These are phyloP conservation scores for Saprolegnia parasitica DNA, from an alignment of 352 stramenopile genomes.

Conservation along the genomic window DNA sequence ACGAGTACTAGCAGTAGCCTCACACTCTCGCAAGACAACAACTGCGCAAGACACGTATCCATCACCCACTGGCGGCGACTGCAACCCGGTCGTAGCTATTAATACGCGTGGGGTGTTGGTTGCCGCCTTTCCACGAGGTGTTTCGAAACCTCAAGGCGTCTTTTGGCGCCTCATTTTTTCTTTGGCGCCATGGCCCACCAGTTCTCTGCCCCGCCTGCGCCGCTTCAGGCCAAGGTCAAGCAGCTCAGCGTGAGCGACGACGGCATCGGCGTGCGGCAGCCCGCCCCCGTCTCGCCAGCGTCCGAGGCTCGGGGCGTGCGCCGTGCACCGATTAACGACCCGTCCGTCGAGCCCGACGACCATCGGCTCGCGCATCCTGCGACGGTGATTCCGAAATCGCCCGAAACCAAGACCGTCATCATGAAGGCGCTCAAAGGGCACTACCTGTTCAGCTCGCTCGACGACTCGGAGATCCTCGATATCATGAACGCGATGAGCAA, in stretches of 20 bases:
- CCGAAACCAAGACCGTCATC: conserved; percentile 67
- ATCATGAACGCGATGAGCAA: conserved; percentile 84
- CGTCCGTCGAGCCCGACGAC: conserved; percentile 61
- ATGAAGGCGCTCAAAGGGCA: conserved; percentile 73
- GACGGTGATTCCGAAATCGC: conserved; percentile 65
- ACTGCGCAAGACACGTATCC: too few species aligned
- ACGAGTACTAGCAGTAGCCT: too few species aligned
- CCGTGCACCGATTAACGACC: conserved; percentile 73
- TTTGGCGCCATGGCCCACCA: conserved; percentile 35
- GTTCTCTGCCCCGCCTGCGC: not conserved
- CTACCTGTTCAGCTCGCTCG: conserved; percentile 78
- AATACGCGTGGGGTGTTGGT: too few species aligned
- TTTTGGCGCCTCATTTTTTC: too few species aligned
- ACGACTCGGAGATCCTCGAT: conserved; percentile 67
- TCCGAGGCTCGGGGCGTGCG: conserved; percentile 27
- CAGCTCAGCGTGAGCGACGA: not conserved
- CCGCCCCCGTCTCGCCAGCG: not conserved
- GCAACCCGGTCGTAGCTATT: too few species aligned
- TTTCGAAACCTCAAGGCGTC: too few species aligned
- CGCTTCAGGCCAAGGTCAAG: not conserved
- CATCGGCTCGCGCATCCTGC: conserved; percentile 39
- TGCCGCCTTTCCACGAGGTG: too few species aligned
- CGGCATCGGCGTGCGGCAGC: not conserved
- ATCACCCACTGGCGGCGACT: too few species aligned
- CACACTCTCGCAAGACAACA: too few species aligned